These are phyloP conservation scores for Paraphaeosphaeria sporulosa DNA, from an alignment of 2,329 filamentous ascomycete genomes.

Conservation along the genomic window DNA sequence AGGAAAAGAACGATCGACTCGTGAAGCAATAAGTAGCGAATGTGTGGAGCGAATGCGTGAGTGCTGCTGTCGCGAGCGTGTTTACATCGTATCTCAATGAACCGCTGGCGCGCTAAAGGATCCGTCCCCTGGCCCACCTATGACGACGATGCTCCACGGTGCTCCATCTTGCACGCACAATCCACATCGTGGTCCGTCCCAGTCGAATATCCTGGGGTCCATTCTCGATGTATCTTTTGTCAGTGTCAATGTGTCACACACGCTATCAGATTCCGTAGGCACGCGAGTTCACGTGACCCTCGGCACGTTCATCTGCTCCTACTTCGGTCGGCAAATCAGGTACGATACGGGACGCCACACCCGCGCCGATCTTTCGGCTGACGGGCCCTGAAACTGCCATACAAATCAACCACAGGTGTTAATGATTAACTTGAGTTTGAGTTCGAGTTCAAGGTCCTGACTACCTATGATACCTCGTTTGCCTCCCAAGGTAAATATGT, in stretches of 20 bases:
- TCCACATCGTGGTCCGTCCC: background rate
- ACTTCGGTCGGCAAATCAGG: background rate
- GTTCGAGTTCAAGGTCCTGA: too few relatives aligned
- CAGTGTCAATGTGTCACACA: background rate
- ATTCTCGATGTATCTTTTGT: background rate
- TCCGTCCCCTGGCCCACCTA: constrained; percentile 3
- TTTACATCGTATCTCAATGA: background rate
- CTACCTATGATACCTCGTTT: too few relatives aligned
- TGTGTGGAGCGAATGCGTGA: background rate
- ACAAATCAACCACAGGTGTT: background rate
- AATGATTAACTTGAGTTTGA: too few relatives aligned
- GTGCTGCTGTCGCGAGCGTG: background rate
- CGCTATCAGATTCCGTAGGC: background rate
- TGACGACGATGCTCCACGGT: background rate
- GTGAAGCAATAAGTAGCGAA: background rate
- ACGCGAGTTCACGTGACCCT: constrained; percentile 1
- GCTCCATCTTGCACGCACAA: background rate
- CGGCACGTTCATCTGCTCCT: background rate
- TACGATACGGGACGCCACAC: too few relatives aligned
- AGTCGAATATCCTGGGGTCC: background rate
- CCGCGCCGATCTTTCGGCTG: background rate
- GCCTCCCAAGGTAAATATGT: too few relatives aligned
- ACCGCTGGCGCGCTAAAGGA: constrained; percentile 4
- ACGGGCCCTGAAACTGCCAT: background rate
- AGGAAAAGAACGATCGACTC: background rate